Conservation (phyloP, 106 monocot species). For the Iris macrosiphon region DNA sequence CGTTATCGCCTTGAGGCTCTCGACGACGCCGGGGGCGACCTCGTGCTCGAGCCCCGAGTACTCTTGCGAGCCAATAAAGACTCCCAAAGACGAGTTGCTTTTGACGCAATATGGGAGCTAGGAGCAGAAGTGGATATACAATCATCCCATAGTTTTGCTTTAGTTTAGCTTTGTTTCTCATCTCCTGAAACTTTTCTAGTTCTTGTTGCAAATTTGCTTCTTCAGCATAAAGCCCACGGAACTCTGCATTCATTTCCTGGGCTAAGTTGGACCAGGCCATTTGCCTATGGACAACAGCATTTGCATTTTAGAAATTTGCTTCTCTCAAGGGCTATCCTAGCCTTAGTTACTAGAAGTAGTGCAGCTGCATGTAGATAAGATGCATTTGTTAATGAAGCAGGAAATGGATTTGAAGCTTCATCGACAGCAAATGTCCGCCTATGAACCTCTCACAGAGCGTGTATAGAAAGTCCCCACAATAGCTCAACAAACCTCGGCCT, state of each 20-base stretch:
- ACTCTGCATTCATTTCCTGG: too few relatives aligned
- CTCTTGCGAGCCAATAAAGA: too few relatives aligned
- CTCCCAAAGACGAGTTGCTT: too few relatives aligned
- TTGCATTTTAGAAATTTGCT: constrained; percentile 77
- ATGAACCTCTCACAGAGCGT: constrained; percentile 77
- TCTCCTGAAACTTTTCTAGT: too few relatives aligned
- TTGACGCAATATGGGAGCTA: too few relatives aligned
- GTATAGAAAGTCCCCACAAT: constrained; percentile 84
- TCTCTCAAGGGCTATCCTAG: too few relatives aligned
- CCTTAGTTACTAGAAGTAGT: constrained; percentile 65
- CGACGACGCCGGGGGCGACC: too few relatives aligned
- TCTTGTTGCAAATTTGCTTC: too few relatives aligned
- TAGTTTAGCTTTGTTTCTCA: too few relatives aligned
- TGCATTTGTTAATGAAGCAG: constrained; percentile 61
- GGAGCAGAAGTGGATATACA: constrained; percentile 44
- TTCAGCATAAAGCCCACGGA: too few relatives aligned
- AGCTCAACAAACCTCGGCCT: constrained; percentile 96
- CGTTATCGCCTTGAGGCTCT: too few relatives aligned
- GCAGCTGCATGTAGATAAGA: constrained; percentile 78
- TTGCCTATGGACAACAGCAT: constrained; percentile 71
- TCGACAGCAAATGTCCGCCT: constrained; percentile 59
- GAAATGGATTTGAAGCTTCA: constrained; percentile 53
- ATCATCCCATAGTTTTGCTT: constrained; percentile 74
- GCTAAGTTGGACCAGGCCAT: constrained; percentile 59
- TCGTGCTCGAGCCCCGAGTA: too few relatives aligned